Percentiles rank a stretch among this genome's conserved stretches.
phyloP scores from a whole-genome alignment of 1,139 yeast genomes.

The Hyphopichia pseudoburtonii region DNA sequence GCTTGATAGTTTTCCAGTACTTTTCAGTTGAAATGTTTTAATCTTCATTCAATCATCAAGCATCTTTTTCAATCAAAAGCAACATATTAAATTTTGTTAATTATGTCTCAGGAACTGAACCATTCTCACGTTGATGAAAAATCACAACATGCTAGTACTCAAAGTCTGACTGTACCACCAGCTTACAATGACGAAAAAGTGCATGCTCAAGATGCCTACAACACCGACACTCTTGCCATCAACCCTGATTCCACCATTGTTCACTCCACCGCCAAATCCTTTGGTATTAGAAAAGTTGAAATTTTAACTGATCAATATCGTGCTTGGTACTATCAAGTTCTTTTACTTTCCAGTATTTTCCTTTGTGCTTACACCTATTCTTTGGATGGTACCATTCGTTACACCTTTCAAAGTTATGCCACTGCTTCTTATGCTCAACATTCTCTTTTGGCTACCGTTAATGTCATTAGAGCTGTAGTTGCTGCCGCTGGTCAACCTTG shows the following conservation, averaged over 20 bases:
- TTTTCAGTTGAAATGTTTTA: too few species aligned
- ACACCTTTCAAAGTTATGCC: conserved; percentile 51
- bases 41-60: too few species aligned
- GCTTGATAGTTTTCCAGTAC: too few species aligned
- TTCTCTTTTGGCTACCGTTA: conserved; percentile 64
- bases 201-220: neutral
- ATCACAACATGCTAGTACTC: too few species aligned
- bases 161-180: too few species aligned
- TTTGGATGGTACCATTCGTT: conserved; percentile 58
- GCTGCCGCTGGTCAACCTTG: conserved; percentile 74
- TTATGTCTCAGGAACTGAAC: too few species aligned
- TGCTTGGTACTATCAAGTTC: conserved; percentile 20
- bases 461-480: conserved; percentile 60
- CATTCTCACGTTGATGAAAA: too few species aligned
- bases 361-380: conserved; percentile 66
- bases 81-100: too few species aligned
- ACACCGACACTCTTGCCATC: neutral
- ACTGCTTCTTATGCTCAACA: conserved; percentile 56
- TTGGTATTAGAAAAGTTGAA: conserved; percentile 43
- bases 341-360: conserved; percentile 53
- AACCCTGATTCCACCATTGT: conserved; percentile 7
- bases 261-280: conserved; percentile 23
- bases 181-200: neutral
- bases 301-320: conserved; percentile 36
- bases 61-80: too few species aligned